Conservation (phyloP, 2,329 filamentous ascomycete genomes). For the Aspergillus eucalypticola region DNA sequence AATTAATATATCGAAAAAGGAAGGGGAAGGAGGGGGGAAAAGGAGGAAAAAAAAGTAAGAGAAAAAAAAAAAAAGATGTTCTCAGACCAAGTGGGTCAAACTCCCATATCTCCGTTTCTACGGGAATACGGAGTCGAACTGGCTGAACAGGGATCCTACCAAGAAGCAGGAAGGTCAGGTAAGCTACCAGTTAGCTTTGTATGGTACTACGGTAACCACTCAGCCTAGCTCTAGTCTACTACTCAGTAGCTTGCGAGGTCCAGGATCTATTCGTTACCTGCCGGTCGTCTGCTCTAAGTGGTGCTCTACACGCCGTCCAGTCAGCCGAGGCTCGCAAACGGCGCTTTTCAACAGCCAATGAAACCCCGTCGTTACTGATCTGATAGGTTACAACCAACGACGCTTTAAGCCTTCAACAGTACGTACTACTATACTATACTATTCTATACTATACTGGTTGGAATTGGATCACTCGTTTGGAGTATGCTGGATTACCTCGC, state of each 20-base stretch:
- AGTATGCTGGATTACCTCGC: background rate
- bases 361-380: background rate
- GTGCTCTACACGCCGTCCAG: background rate
- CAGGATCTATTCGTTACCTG: background rate
- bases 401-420: background rate
- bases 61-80: background rate
- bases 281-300: background rate
- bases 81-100: conserved; percentile 13
- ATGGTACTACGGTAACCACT: background rate
- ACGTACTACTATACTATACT: background rate
- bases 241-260: no score
- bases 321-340: conserved; percentile 1
- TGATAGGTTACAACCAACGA: background rate
- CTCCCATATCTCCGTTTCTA: conserved; percentile 10
- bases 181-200: conserved; percentile 6
- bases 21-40: background rate
- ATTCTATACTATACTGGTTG: background rate
- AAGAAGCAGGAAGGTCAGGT: conserved; percentile 10
- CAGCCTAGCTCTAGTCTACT: background rate
- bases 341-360: background rate
- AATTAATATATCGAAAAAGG: background rate
- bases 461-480: background rate
- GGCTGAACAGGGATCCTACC: conserved; percentile 14
- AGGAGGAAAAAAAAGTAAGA: background rate
- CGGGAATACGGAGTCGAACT: conserved; percentile 4